Percentiles rank a stretch among this genome's conserved stretches.
Conservation (phyloP, 768 basidiomycete species). For the Amanita fuliginea region DNA sequence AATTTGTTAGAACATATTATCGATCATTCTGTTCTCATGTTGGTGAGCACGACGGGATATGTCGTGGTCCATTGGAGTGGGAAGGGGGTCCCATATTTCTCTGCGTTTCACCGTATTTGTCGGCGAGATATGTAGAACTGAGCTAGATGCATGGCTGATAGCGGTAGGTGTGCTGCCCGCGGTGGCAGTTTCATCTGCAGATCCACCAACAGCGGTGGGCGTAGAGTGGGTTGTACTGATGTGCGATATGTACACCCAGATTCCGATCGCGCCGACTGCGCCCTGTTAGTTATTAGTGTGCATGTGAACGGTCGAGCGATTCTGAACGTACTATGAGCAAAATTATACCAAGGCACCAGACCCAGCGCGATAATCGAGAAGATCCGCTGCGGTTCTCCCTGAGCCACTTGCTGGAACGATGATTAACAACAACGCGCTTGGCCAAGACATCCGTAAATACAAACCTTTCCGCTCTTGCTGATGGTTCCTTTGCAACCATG, state of each 20-base stretch:
- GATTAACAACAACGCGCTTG: neutral
- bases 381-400: slow-evolving; percentile 45
- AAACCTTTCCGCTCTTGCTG: slow-evolving; percentile 33
- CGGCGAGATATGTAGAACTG: slow-evolving; percentile 38
- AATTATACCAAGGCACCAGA: slow-evolving; percentile 57
- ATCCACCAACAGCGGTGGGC: slow-evolving; percentile 59
- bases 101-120: slow-evolving; percentile 45
- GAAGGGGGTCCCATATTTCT: neutral
- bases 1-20: neutral
- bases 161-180: slow-evolving; percentile 10
- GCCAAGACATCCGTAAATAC: slow-evolving; percentile 13
- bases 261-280: slow-evolving; percentile 43
- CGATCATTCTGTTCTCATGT: slow-evolving; percentile 1
- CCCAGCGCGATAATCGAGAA: slow-evolving; percentile 48
- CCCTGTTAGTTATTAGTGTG: slow-evolving; percentile 17
- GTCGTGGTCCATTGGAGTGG: neutral
- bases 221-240: slow-evolving; percentile 33
- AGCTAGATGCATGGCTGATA: slow-evolving; percentile 12
- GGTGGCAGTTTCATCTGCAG: slow-evolving; percentile 30
- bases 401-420: slow-evolving; percentile 47
- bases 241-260: slow-evolving; percentile 51
- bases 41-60: neutral
- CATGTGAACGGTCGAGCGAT: neutral
- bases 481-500: slow-evolving; percentile 60
- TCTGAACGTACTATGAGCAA: slow-evolving; percentile 37